Conservation (phyloP, 176 grass and related monocot species). For the Avena atlantica region DNA sequence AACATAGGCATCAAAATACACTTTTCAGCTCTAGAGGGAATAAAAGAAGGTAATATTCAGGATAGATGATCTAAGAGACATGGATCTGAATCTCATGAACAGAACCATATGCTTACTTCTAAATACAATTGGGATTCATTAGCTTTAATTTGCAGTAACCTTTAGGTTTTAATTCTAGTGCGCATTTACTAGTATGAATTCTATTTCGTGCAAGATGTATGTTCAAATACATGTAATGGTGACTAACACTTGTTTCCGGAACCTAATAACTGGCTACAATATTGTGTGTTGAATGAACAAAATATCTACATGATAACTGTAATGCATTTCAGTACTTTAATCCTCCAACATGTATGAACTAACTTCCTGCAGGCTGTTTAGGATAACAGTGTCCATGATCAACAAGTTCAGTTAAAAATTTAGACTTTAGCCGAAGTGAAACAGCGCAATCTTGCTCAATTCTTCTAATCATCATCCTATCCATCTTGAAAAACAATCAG, state of each 20-base stretch:
- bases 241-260: slow-evolving; percentile 9
- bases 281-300: not conserved
- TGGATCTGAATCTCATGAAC: no score
- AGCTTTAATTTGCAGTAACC: not conserved
- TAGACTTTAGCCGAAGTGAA: no score
- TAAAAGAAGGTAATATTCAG: slow-evolving; percentile 72
- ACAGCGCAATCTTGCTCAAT: no score
- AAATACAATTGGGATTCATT: no score
- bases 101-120: no score
- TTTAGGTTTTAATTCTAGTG: no score
- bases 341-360: slow-evolving; percentile 25
- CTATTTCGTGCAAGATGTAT: not conserved
- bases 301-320: not conserved
- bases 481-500: no score
- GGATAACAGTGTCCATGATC: slow-evolving; percentile 35
- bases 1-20: slow-evolving; percentile 51
- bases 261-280: not conserved
- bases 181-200: not conserved
- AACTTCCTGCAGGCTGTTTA: slow-evolving; percentile 75
- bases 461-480: no score
- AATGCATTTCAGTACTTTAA: not conserved
- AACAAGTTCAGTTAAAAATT: no score
- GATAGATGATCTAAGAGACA: no score
- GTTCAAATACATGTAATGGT: slow-evolving; percentile 14
- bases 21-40: slow-evolving; percentile 66